Evolutionary conservation across 306 rosid species (phyloP).

Genomic region (Begonia peltatifolia): DNA sequence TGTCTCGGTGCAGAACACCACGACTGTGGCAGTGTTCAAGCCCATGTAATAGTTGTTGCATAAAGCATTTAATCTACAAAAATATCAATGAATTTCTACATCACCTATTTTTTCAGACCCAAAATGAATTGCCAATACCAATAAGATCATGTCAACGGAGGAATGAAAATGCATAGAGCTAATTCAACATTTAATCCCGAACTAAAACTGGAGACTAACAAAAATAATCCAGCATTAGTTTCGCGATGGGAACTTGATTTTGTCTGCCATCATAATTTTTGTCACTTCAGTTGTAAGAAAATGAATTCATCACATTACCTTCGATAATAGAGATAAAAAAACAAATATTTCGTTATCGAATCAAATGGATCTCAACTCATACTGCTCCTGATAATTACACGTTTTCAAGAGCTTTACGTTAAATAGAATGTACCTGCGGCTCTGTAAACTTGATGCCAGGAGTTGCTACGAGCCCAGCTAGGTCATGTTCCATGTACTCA

Average conservation of each 20-base stretch:
- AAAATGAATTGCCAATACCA: not conserved
- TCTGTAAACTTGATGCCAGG: constrained; percentile 58
- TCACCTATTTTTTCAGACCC: not conserved
- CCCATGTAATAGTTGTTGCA: constrained; percentile 63
- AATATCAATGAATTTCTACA: not conserved
- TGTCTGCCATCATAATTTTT: too few relatives aligned
- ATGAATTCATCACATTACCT: too few relatives aligned
- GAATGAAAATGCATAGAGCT: not conserved
- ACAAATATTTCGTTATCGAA: too few relatives aligned
- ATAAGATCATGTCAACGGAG: not conserved
- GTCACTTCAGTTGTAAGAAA: too few relatives aligned
- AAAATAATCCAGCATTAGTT: too few relatives aligned
- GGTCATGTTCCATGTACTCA: constrained; percentile 97
- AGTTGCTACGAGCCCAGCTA: constrained; percentile 50
- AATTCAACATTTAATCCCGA: not conserved
- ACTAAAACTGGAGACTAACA: too few relatives aligned
- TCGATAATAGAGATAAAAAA: too few relatives aligned
- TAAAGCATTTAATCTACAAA: constrained; percentile 66
- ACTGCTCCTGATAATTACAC: not conserved
- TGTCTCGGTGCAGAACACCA: constrained; percentile 82
- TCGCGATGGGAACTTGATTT: too few relatives aligned
- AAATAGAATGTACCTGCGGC: constrained; percentile 40
- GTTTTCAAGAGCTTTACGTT: not conserved
- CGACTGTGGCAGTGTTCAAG: constrained; percentile 81
- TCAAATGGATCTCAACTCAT: too few relatives aligned